Percentiles rank a stretch among this genome's conserved stretches.
phyloP scores from a whole-genome alignment of 225 moss, liverwort and hornwort species.

The Pseudisothecium myosuroides region DNA sequence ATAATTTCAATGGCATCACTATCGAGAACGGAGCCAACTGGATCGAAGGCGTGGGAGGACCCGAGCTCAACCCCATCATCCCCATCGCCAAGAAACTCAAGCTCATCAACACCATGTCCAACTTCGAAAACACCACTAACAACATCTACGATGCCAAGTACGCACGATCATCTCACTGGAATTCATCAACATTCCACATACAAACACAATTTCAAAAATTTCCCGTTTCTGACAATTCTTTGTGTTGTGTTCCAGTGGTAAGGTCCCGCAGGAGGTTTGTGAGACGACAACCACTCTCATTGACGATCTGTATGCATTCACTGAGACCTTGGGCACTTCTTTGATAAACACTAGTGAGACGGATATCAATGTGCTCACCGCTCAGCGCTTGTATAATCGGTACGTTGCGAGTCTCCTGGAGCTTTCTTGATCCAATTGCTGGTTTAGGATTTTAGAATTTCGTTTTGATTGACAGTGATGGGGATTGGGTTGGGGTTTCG shows the following conservation, averaged over 20 bases:
- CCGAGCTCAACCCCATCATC: slow-evolving; percentile 54
- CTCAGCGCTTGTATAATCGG: slow-evolving; percentile 57
- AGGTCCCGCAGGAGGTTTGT: background rate
- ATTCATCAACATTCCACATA: background rate
- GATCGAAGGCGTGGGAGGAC: slow-evolving; percentile 82
- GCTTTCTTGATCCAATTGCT: background rate
- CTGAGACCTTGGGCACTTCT: background rate
- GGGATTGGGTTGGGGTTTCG: background rate
- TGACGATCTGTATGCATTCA: slow-evolving; percentile 3
- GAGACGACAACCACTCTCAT: background rate
- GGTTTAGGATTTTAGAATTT: background rate
- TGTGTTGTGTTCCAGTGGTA: background rate
- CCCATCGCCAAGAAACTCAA: slow-evolving; percentile 32
- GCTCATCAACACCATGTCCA: slow-evolving; percentile 24
- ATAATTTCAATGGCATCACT: slow-evolving; percentile 28
- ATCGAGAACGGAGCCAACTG: slow-evolving; percentile 85
- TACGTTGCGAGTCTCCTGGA: background rate
- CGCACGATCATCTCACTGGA: background rate
- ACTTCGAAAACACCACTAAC: slow-evolving; percentile 37
- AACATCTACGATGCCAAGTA: slow-evolving; percentile 38
- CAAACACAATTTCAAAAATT: background rate
- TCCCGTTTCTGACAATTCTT: background rate
- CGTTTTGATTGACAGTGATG: background rate
- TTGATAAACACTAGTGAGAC: slow-evolving; percentile 8
- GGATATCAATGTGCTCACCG: slow-evolving; percentile 62